phyloP scores from a whole-genome alignment of 441 rosid genomes.

The Hura crepitans region DNA sequence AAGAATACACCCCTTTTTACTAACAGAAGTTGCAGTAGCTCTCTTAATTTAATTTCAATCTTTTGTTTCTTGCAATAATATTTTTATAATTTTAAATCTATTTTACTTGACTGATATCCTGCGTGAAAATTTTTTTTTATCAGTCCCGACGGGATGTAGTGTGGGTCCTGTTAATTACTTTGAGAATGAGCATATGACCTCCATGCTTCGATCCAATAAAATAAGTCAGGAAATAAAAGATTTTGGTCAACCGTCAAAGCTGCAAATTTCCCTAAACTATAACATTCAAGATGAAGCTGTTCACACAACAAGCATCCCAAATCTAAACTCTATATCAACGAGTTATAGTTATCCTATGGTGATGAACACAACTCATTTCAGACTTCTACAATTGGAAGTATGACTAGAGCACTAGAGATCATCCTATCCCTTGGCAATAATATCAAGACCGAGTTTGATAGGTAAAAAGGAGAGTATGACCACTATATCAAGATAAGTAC shows the following conservation, averaged over 20 bases:
- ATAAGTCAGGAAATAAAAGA: slow-evolving; percentile 52
- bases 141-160: slow-evolving; percentile 57
- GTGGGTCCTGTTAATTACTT: slow-evolving; percentile 59
- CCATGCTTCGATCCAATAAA: slow-evolving; percentile 48
- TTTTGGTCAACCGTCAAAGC: slow-evolving; percentile 51
- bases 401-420: slow-evolving; percentile 46
- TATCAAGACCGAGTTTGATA: slow-evolving; percentile 51
- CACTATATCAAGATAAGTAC: slow-evolving; percentile 64
- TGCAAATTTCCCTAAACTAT: slow-evolving; percentile 58
- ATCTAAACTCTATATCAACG: slow-evolving; percentile 61
- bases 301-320: slow-evolving; percentile 41
- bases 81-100: background rate
- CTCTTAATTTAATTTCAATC: too few relatives aligned
- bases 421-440: slow-evolving; percentile 57
- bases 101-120: slow-evolving; percentile 10
- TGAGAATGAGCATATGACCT: slow-evolving; percentile 46
- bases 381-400: slow-evolving; percentile 67
- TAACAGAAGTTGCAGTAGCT: too few relatives aligned
- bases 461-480: slow-evolving; percentile 63
- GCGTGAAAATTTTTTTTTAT: slow-evolving; percentile 11
- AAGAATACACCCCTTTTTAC: too few relatives aligned
- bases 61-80: too few relatives aligned
- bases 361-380: slow-evolving; percentile 72
- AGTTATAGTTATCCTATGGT: slow-evolving; percentile 67
- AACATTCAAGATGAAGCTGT: slow-evolving; percentile 53